Percentiles rank a stretch among this genome's conserved stretches.
Evolutionary conservation across 1,284 basidiomycete genomes (phyloP).

Genomic region (Cryptococcus sp.): DNA sequence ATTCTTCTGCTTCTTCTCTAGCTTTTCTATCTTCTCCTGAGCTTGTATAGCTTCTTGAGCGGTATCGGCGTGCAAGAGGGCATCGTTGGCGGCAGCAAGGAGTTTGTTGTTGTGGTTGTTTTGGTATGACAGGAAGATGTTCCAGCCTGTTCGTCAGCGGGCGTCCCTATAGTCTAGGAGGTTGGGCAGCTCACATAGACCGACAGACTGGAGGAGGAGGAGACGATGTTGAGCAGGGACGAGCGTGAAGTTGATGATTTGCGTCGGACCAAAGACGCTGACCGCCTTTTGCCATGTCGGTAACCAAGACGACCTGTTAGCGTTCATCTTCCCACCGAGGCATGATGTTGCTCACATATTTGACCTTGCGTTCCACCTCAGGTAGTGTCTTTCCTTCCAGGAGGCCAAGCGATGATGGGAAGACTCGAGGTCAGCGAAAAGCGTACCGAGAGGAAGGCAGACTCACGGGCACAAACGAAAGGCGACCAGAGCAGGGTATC

Average conservation of each 20-base stretch:
- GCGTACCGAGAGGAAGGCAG: neutral
- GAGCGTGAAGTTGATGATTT: slow-evolving; percentile 72
- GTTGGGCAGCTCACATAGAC: slow-evolving; percentile 53
- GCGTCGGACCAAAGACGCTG: slow-evolving; percentile 69
- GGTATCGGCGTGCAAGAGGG: slow-evolving; percentile 17
- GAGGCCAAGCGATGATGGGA: slow-evolving; percentile 38
- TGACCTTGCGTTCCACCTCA: slow-evolving; percentile 37
- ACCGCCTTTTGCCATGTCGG: slow-evolving; percentile 34
- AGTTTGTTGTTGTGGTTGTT: slow-evolving; percentile 38
- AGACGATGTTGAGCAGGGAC: slow-evolving; percentile 76
- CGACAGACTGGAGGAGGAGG: slow-evolving; percentile 67
- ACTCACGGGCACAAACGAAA: slow-evolving; percentile 31
- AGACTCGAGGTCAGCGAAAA: slow-evolving; percentile 19
- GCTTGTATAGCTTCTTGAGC: slow-evolving; percentile 5
- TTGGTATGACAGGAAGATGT: slow-evolving; percentile 45
- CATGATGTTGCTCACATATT: slow-evolving; percentile 20
- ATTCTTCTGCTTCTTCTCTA: slow-evolving; percentile 17
- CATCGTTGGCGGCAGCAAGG: slow-evolving; percentile 18
- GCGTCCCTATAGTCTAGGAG: neutral
- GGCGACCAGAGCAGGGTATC: slow-evolving; percentile 37
- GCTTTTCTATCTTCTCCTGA: slow-evolving; percentile 15
- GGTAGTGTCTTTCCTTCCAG: slow-evolving; percentile 37
- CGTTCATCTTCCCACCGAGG: neutral
- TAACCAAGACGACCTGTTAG: slow-evolving; percentile 24
- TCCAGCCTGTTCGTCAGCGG: slow-evolving; percentile 52